Conservation (phyloP, 306 rosid genomes). For the Gynostemma pentaphyllum region DNA sequence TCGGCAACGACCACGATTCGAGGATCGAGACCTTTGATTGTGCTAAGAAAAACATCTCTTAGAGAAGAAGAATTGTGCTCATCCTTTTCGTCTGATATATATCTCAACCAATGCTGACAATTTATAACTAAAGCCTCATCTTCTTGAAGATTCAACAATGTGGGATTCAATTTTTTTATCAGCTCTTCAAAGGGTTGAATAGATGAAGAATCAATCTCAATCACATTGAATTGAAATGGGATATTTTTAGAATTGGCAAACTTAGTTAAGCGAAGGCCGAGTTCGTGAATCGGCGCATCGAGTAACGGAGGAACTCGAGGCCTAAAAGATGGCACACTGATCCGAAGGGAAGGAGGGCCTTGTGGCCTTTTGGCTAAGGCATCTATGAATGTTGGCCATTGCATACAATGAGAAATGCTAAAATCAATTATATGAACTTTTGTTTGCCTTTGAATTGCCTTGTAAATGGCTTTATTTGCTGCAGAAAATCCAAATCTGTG, state of each 20-base stretch:
- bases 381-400: conserved; percentile 97
- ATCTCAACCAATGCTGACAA: conserved; percentile 73
- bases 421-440: conserved; percentile 76
- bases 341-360: conserved; percentile 71
- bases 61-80: conserved; percentile 20
- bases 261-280: conserved; percentile 64
- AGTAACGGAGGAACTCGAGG: conserved; percentile 75
- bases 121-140: conserved; percentile 86
- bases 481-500: conserved; percentile 81
- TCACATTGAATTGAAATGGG: conserved; percentile 62
- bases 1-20: conserved; percentile 58
- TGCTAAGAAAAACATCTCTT: conserved; percentile 43
- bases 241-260: conserved; percentile 60
- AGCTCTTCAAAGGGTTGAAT: conserved; percentile 21
- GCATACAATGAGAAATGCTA: conserved; percentile 86
- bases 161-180: conserved; percentile 44
- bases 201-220: conserved; percentile 11
- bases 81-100: conserved; percentile 36
- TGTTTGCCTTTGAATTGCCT: conserved; percentile 47
- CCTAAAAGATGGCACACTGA: conserved; percentile 63
- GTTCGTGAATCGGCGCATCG: conserved; percentile 52
- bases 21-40: conserved; percentile 54
- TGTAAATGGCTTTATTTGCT: conserved; percentile 61
- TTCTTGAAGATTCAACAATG: conserved; percentile 38
- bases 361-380: conserved; percentile 58